Conservation (phyloP, 2,329 filamentous ascomycete genomes). For the Paecilomyces dactylethromorphus region DNA sequence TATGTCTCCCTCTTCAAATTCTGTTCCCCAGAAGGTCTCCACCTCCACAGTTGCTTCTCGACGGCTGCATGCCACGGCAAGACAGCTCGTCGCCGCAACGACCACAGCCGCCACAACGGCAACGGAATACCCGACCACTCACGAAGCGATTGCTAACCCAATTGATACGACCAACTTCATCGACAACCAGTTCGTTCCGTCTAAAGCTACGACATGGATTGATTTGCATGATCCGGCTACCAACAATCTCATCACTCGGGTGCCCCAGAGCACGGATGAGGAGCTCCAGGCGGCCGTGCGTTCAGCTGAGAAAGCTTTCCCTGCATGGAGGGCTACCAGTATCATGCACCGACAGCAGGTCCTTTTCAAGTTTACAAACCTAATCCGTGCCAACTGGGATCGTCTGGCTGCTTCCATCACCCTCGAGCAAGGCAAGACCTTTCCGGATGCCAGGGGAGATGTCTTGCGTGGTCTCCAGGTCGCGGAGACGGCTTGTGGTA, state of each 20-base stretch:
- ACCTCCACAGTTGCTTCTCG: slow-evolving; percentile 19
- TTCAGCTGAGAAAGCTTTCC: slow-evolving; percentile 59
- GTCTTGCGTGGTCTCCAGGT: slow-evolving; percentile 61
- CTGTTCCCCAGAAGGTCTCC: slow-evolving; percentile 7
- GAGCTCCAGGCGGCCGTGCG: slow-evolving; percentile 57
- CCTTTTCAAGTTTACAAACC: slow-evolving; percentile 58
- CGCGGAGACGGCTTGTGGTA: slow-evolving; percentile 60
- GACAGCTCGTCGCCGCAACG: slow-evolving; percentile 45
- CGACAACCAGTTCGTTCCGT: slow-evolving; percentile 56
- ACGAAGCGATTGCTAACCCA: slow-evolving; percentile 50
- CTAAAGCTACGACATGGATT: slow-evolving; percentile 56
- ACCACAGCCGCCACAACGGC: slow-evolving; percentile 44
- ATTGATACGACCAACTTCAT: slow-evolving; percentile 58
- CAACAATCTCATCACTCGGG: slow-evolving; percentile 60
- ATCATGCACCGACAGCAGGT: slow-evolving; percentile 57
- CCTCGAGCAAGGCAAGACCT: slow-evolving; percentile 62
- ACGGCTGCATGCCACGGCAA: slow-evolving; percentile 48
- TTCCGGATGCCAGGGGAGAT: slow-evolving; percentile 61
- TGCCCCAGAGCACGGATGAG: slow-evolving; percentile 59
- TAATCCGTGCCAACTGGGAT: slow-evolving; percentile 62
- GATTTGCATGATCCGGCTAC: slow-evolving; percentile 60
- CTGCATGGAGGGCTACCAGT: slow-evolving; percentile 54
- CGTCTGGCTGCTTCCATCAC: slow-evolving; percentile 59
- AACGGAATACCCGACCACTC: slow-evolving; percentile 49
- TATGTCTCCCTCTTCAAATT: background rate